Evolutionary conservation across 2,329 filamentous ascomycete species (phyloP).

Genomic region (Neodidymelliopsis sp.): DNA sequence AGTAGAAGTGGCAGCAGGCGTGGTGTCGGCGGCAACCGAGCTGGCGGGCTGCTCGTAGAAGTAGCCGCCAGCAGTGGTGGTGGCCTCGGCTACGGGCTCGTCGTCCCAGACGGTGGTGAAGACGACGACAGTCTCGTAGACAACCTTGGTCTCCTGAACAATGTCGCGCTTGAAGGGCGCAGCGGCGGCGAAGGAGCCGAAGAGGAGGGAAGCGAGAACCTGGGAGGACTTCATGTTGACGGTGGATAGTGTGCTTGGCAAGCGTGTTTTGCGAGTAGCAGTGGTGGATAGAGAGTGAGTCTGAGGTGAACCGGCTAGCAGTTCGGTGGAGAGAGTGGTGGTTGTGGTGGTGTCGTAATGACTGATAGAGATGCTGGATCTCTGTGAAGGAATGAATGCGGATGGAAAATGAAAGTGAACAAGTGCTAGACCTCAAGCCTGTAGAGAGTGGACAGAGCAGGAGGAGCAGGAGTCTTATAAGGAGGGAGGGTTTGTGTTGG

Average conservation of each 20-base stretch:
- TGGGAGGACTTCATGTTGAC: constrained; percentile 48
- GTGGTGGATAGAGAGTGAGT: constrained; percentile 23
- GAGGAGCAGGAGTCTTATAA: constrained; percentile 34
- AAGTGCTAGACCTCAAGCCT: constrained; percentile 49
- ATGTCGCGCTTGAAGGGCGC: constrained; percentile 45
- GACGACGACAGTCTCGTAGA: constrained; percentile 44
- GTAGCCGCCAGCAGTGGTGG: constrained; percentile 29
- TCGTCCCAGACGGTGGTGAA: constrained; percentile 48
- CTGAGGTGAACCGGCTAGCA: constrained; percentile 46
- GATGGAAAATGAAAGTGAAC: constrained; percentile 39
- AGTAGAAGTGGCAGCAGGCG: constrained; percentile 7
- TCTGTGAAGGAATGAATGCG: constrained; percentile 33
- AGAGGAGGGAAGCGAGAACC: constrained; percentile 45
- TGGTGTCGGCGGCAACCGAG: constrained; percentile 14
- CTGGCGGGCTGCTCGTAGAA: constrained; percentile 34
- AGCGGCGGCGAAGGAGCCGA: constrained; percentile 45
- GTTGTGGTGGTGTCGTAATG: constrained; percentile 40
- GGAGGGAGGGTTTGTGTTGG: constrained; percentile 28
- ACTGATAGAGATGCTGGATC: constrained; percentile 46
- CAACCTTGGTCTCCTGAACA: constrained; percentile 43
- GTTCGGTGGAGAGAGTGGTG: constrained; percentile 36
- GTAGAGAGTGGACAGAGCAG: constrained; percentile 48
- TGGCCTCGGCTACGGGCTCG: constrained; percentile 25
- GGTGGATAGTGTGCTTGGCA: constrained; percentile 15
- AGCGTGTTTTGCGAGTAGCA: constrained; percentile 30